Evolutionary conservation across 257 asterid species (phyloP), one percentile per base, ranked within the genome.

Genomic region (Euphrasia confusa): DNA sequence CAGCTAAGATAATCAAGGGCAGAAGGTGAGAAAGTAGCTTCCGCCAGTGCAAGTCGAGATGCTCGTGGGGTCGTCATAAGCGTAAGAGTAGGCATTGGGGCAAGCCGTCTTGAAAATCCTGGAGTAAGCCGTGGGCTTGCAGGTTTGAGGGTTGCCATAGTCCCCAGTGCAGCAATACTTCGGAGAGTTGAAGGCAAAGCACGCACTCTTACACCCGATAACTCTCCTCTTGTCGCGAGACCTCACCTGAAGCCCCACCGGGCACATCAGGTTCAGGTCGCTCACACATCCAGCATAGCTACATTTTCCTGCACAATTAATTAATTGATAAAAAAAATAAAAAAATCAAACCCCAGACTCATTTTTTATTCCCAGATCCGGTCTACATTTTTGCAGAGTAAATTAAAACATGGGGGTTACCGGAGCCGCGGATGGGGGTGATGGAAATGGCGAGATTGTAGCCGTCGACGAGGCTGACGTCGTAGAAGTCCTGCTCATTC

Each of bases 111-210:
- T 88, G 84, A 91, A 91, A 54, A 91, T 86, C 75, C 73, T 83
- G 0, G 98, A 91, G n/a, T 88, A 91, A 0, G 97, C 97, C 0
- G 98, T 88, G 0, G 98, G 98, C 87, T 86, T 91, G 86, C 98
- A 91, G 37, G 95, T 63, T 60, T 83, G 85, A 15, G 98, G 95
- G 74, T 66, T 91, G 1, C 87, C 97, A 40, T 79, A 91, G 74
- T 59, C 80, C 12, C 97, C 98, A 0, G 98, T 91, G 86, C 98
- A 91, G 75, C 98, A 91, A 72, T 84, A 91, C 50, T 93, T 74
- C 9, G 95, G 95, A 1, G 95, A 84, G 6, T 68, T 64, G 49
- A 87, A 85, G 11, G 81, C 84, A 1, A 70, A 74, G 17, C 96
- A 87, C 3, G 97, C 97, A 67, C 97, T 90, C 82, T 61, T 80